phyloP scores from a whole-genome alignment of 257 asterid species.

The Solanum tarijense region DNA sequence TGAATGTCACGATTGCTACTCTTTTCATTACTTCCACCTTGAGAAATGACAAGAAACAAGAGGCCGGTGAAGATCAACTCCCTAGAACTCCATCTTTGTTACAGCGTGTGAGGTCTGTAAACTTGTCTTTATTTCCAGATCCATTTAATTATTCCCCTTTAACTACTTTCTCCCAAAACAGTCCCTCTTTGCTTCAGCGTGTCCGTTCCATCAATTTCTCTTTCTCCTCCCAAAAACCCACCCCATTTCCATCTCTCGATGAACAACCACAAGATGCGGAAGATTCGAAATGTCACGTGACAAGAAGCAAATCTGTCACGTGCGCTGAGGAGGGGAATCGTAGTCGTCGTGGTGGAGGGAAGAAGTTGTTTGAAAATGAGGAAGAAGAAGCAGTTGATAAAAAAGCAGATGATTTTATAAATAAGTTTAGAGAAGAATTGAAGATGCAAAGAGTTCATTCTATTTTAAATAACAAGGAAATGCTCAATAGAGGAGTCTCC shows the following conservation, averaged over 20 bases:
- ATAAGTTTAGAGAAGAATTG: slow-evolving; percentile 59
- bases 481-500: slow-evolving; percentile 40
- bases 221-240: slow-evolving; percentile 17
- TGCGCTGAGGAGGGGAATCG: slow-evolving; percentile 7
- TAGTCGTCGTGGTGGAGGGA: not conserved
- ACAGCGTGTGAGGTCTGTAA: not conserved
- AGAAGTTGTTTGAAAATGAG: slow-evolving; percentile 6
- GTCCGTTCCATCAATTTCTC: slow-evolving; percentile 42
- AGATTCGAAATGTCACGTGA: not conserved
- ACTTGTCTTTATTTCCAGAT: not conserved
- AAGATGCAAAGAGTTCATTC: slow-evolving; percentile 75
- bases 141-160: not conserved
- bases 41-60: not conserved
- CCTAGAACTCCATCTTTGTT: not conserved
- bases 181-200: slow-evolving; percentile 60
- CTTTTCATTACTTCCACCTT: slow-evolving; percentile 46
- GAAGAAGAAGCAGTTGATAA: slow-evolving; percentile 59
- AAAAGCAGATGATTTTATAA: slow-evolving; percentile 63
- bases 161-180: not conserved
- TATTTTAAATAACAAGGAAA: slow-evolving; percentile 45
- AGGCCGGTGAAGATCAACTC: not conserved
- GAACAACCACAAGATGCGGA: not conserved
- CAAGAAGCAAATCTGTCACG: not conserved
- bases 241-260: slow-evolving; percentile 3
- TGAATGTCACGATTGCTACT: slow-evolving; percentile 69